Evolutionary conservation across 2,329 filamentous ascomycete species (phyloP), one percentile per base, ranked within the genome.

Genomic region (Xylaria hypoxylon): DNA sequence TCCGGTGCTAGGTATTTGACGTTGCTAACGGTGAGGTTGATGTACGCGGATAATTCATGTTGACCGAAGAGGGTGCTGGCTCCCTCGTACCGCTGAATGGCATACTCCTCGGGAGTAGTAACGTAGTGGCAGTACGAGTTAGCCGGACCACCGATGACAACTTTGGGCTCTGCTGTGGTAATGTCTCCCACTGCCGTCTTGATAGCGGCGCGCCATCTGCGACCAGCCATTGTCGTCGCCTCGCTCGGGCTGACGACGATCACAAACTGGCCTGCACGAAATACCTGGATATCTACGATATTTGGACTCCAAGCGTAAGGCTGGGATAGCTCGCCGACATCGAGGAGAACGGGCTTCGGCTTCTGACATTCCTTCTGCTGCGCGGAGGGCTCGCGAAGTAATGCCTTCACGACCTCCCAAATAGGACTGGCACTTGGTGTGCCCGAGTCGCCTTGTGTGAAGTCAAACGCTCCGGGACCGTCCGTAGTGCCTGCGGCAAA

Each of bases 401-500:
- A 80, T 50, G 87, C 87, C 17, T 91, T 88, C 19, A 96, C 90
- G 8, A 92, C 80, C 40, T 85, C 84, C 94, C 94, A 97, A 17
- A 97, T 78, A 0, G 92, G 92, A 70, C 92, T 94, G 24, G 83
- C 80, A 66, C 90, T 86, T 0, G 93, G 90, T 4, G 84, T 81
- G 28, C 90, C 89, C 0, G 90, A 90, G 74, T 92, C 88, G 70
- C 89, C 92, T 77, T 97, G 94, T 17, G 92, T 94, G 76, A 97
- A 97, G 80, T 97, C 94, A 73, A 96, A 96, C 0, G 88, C 88
- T 1, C 94, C 94, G 0, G 94, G 94, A 0, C 94, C 92, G 74
- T 97, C 94, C 0, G 92, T 92, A 0, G 94, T 97, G 22, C 94
- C 94, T 3, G 92, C 94, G 0, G 94, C 94, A 75, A 97, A 97